These are phyloP conservation scores for Nakazawaea peltata DNA, from an alignment of 805 yeast genomes.

Conservation along the genomic window DNA sequence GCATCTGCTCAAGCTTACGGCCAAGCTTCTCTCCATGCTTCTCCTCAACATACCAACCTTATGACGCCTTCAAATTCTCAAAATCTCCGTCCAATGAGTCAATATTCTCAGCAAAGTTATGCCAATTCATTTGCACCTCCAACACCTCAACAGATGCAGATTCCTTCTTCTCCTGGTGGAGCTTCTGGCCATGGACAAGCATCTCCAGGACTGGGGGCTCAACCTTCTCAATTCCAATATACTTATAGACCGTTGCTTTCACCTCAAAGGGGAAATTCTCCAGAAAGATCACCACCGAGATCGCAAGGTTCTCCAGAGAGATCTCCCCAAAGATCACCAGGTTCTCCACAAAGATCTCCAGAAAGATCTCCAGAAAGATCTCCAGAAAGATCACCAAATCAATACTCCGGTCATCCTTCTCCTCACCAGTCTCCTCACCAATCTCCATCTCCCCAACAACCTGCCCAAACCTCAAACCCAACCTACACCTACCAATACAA, in stretches of 20 bases:
- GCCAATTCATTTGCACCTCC: slow-evolving; percentile 8
- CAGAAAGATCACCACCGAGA: not conserved
- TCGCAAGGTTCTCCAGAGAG: not conserved
- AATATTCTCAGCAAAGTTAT: slow-evolving; percentile 2
- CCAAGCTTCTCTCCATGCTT: too few species aligned
- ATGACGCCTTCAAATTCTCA: slow-evolving; percentile 6
- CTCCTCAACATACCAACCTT: not conserved
- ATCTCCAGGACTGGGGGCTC: too few species aligned
- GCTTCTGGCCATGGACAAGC: too few species aligned
- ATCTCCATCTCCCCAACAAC: not conserved
- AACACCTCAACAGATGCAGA: slow-evolving; percentile 5
- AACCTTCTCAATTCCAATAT: too few species aligned
- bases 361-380: not conserved
- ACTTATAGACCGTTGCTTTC: not conserved
- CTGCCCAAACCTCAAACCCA: not conserved
- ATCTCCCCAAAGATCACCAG: not conserved
- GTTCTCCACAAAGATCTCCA: not conserved
- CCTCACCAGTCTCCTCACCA: not conserved
- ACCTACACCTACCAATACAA: not conserved
- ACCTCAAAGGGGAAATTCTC: not conserved
- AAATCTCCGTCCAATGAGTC: slow-evolving; percentile 6
- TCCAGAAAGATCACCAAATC: not conserved
- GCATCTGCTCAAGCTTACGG: too few species aligned
- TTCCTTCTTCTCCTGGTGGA: not conserved
- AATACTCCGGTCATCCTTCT: too few species aligned